Percentiles rank a stretch among this genome's conserved stretches.
Evolutionary conservation across 2,329 filamentous ascomycete species (phyloP).

Genomic region (Botryotinia convoluta): DNA sequence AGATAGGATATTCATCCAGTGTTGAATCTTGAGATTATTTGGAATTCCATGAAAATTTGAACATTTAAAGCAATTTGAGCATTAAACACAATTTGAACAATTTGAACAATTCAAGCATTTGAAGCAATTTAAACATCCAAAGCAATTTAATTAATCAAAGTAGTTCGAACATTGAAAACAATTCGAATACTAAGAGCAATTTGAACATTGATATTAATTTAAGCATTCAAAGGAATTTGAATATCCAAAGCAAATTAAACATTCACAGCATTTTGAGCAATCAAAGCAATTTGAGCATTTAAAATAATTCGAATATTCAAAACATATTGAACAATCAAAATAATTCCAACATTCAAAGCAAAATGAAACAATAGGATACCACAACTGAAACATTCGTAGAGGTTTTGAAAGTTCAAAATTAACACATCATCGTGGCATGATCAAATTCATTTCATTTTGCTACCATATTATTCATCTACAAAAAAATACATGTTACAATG

Average conservation of each 20-base stretch:
- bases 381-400: background rate
- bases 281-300: background rate
- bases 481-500: slow-evolving; percentile 8
- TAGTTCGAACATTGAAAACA: background rate
- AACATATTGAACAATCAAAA: background rate
- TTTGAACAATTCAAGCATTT: background rate
- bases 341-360: background rate
- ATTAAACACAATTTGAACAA: background rate
- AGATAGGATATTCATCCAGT: background rate
- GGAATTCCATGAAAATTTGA: background rate
- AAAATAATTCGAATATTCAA: background rate
- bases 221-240: background rate
- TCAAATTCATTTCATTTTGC: slow-evolving; percentile 8
- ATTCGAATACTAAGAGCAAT: background rate
- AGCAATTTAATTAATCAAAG: background rate
- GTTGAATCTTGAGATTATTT: background rate
- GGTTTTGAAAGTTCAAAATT: background rate
- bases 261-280: background rate
- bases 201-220: background rate
- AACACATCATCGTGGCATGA: background rate
- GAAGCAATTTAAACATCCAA: background rate
- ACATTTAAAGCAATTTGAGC: background rate
- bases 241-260: background rate
- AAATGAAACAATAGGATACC: background rate
- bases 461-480: slow-evolving; percentile 16